Evolutionary conservation across 2,329 filamentous ascomycete species (phyloP).

Genomic region (Thelonectria discophora): DNA sequence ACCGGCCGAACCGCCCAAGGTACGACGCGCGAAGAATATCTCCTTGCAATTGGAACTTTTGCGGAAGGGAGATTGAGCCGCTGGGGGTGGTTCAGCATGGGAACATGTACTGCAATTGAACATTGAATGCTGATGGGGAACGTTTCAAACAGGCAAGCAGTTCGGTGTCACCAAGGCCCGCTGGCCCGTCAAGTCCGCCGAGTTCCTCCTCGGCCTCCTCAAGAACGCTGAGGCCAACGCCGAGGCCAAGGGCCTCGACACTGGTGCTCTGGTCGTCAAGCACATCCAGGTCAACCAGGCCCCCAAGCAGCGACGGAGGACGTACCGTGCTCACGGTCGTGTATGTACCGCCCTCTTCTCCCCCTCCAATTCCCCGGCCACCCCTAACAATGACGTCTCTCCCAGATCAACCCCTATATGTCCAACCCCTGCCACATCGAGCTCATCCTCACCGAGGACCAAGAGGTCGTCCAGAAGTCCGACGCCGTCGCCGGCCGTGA

Average conservation of each 20-base stretch:
- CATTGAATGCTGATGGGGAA: constrained; percentile 40
- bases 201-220: constrained; percentile 96
- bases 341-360: constrained; percentile 68
- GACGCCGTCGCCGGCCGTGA: constrained; percentile 80
- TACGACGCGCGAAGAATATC: constrained; percentile 62
- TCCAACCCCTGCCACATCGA: constrained; percentile 99
- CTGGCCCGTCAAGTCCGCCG: constrained; percentile 99
- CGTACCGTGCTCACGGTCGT: constrained; percentile 99
- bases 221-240: constrained; percentile 98
- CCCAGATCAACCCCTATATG: constrained; percentile 99
- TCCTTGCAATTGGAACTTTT: neutral
- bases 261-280: constrained; percentile 97
- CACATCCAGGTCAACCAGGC: constrained; percentile 99
- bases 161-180: constrained; percentile 98
- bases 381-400: constrained; percentile 19
- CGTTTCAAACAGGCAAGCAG: constrained; percentile 80
- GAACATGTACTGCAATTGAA: neutral
- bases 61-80: neutral
- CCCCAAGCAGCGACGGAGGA: constrained; percentile 98
- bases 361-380: neutral
- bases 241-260: constrained; percentile 97
- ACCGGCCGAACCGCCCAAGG: constrained; percentile 97
- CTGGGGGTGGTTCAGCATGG: neutral
- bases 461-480: constrained; percentile 95
- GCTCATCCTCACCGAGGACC: constrained; percentile 97